phyloP scores from a whole-genome alignment of 1,284 basidiomycete species.

The Dichomitus squalens region DNA sequence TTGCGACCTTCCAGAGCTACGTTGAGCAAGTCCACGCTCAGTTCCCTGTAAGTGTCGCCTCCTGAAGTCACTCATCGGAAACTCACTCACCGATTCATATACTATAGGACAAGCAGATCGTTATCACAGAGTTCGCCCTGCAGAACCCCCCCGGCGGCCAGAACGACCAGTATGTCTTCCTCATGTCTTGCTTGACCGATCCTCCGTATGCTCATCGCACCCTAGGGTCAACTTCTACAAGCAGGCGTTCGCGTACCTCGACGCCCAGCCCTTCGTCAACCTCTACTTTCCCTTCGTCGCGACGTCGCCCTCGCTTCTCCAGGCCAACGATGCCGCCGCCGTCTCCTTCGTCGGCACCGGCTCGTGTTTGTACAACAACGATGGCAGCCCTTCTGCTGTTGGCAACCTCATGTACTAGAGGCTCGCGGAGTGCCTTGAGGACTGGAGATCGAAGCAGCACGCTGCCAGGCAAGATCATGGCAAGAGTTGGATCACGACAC shows the following conservation, averaged over 20 bases:
- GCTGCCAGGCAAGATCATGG: not conserved
- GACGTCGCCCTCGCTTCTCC: not conserved
- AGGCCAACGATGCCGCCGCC: not conserved
- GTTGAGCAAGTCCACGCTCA: not conserved
- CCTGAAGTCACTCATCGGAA: not conserved
- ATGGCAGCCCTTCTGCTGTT: not conserved
- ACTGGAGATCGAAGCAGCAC: not conserved
- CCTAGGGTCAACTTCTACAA: not conserved
- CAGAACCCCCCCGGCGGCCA: not conserved
- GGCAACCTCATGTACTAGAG: slow-evolving; percentile 1
- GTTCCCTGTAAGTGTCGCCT: not conserved
- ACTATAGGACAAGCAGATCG: not conserved
- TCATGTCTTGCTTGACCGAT: not conserved
- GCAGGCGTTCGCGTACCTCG: slow-evolving; percentile 1
- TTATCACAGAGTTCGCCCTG: not conserved
- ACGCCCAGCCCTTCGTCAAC: not conserved
- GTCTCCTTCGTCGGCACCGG: not conserved
- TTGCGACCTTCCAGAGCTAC: not conserved
- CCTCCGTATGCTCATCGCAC: not conserved
- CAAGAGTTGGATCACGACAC: too few species aligned
- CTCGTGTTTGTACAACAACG: not conserved
- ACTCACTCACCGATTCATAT: too few species aligned
- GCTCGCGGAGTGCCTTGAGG: too few species aligned
- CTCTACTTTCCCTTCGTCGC: slow-evolving; percentile 2
- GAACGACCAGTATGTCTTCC: not conserved